These are phyloP conservation scores for Acmispon strigosus DNA, from an alignment of 306 rosid genomes.

Conservation along the genomic window DNA sequence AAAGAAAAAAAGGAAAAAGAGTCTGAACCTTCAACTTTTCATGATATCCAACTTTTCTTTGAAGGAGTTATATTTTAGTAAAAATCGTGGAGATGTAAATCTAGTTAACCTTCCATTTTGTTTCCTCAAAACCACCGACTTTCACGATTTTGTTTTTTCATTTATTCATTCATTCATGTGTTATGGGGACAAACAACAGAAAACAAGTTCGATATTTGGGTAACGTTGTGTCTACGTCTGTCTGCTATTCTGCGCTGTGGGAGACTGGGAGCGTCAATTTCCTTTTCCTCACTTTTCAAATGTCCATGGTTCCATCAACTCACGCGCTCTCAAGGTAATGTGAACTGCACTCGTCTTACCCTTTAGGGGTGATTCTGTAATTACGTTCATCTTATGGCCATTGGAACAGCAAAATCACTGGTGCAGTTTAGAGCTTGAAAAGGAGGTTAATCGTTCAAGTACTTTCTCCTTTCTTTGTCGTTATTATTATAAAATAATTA, in stretches of 20 bases:
- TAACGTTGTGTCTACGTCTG: slow-evolving; percentile 52
- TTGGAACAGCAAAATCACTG: slow-evolving; percentile 10
- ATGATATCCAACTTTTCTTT: no score
- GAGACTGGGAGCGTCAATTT: slow-evolving; percentile 25
- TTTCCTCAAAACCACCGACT: no score
- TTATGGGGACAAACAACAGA: not conserved
- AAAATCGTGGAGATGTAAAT: no score
- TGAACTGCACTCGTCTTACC: not conserved
- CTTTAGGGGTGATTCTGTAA: not conserved
- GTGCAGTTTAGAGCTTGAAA: not conserved
- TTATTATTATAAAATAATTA: not conserved
- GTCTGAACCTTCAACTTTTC: no score
- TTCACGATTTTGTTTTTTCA: no score
- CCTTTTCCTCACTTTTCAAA: not conserved
- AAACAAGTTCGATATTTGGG: slow-evolving; percentile 2
- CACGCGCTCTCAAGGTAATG: slow-evolving; percentile 3
- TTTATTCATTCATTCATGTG: no score
- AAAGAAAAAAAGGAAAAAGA: no score
- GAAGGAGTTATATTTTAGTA: no score
- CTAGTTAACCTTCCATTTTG: no score
- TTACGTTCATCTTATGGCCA: not conserved
- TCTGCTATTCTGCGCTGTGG: slow-evolving; percentile 17
- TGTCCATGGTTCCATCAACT: not conserved
- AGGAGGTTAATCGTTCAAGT: slow-evolving; percentile 10
- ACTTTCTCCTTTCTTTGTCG: slow-evolving; percentile 15